phyloP scores from a whole-genome alignment of 1,284 basidiomycete species.

The Melampsora americana region DNA sequence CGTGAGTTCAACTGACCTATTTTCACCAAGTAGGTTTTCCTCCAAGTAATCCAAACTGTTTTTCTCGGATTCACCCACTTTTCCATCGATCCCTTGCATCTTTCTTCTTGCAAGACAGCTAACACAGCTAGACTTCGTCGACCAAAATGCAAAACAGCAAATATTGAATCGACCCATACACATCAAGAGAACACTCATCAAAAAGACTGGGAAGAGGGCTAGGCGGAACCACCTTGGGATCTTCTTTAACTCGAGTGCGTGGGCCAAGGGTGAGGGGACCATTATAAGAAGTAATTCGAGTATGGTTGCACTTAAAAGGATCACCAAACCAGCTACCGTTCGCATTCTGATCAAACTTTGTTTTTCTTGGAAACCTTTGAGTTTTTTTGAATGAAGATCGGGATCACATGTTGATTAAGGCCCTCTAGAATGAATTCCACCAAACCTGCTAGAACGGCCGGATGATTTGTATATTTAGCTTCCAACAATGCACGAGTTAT shows the following conservation, averaged over 20 bases:
- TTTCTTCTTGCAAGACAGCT: no score
- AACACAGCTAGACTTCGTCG: background rate
- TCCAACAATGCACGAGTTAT: slow-evolving; percentile 32
- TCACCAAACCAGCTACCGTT: slow-evolving; percentile 18
- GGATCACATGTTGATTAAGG: slow-evolving; percentile 30
- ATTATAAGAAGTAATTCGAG: slow-evolving; percentile 25
- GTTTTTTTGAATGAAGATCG: slow-evolving; percentile 8
- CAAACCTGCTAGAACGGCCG: slow-evolving; percentile 29
- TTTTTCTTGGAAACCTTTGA: background rate
- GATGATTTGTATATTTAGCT: slow-evolving; percentile 36
- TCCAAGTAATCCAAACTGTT: no score
- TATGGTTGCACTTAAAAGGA: slow-evolving; percentile 20
- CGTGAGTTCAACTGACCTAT: no score
- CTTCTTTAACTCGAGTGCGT: background rate
- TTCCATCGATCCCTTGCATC: no score
- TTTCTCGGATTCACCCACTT: no score
- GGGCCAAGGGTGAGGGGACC: slow-evolving; percentile 16
- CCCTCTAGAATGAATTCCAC: slow-evolving; percentile 26
- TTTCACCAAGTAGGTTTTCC: no score
- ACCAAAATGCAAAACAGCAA: slow-evolving; percentile 25
- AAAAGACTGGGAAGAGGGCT: slow-evolving; percentile 23
- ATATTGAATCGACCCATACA: background rate
- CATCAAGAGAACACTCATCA: slow-evolving; percentile 12
- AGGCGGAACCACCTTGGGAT: slow-evolving; percentile 25
- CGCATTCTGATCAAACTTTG: background rate